Percentiles rank a stretch among this genome's conserved stretches.
Conservation (phyloP, 352 stramenopile species). For the Pythium dissotocum region DNA sequence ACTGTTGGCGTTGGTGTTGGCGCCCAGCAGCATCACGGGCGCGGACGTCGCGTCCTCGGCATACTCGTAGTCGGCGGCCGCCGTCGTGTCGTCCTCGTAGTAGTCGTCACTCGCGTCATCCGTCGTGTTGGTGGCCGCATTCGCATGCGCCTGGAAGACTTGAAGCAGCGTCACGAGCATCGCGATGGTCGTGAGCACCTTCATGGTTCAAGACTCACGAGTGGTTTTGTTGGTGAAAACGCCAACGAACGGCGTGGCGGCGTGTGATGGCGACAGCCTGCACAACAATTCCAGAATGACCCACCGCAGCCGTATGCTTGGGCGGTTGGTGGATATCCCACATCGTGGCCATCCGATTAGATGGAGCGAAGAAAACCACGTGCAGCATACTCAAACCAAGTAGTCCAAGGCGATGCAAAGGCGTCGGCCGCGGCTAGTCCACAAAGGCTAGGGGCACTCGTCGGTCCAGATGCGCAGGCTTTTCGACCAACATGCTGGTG, state of each 20-base stretch:
- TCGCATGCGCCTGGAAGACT: not conserved
- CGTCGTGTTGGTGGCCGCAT: not conserved
- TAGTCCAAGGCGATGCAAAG: not conserved
- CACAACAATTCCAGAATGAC: not conserved
- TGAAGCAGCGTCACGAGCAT: constrained; percentile 1
- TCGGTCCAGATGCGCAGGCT: not conserved
- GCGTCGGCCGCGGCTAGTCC: not conserved
- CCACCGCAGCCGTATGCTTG: constrained; percentile 1
- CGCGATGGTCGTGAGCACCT: constrained; percentile 1
- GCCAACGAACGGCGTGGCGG: not conserved
- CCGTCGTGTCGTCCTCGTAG: not conserved
- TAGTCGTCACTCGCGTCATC: not conserved
- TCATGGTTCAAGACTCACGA: not conserved
- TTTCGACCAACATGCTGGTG: not conserved
- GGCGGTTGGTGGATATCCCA: not conserved
- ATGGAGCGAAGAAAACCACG: not conserved
- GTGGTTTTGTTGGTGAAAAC: constrained; percentile 1
- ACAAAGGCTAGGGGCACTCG: constrained; percentile 2
- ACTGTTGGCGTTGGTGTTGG: not conserved
- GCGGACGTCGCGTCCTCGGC: not conserved
- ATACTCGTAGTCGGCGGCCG: not conserved
- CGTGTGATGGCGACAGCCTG: not conserved
- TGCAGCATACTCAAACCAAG: not conserved
- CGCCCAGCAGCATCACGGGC: constrained; percentile 5
- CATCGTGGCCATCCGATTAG: constrained; percentile 8